Evolutionary conservation across 306 rosid genomes (phyloP).

Genomic region (Prunus armeniaca): DNA sequence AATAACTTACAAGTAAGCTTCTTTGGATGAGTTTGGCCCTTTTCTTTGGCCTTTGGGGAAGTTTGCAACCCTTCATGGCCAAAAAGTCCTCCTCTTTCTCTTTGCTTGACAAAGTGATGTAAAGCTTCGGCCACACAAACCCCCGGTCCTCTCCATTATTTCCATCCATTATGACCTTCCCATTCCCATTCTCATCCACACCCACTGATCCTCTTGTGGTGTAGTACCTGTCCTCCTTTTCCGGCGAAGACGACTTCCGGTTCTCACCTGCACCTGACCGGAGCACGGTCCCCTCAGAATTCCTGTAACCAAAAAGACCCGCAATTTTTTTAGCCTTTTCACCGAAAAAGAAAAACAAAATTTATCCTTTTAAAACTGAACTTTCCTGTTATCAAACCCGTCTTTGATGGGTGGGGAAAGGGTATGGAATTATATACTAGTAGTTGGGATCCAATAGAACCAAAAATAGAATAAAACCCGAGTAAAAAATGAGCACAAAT

Average conservation of each 20-base stretch:
- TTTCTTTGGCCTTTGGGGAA: constrained; percentile 81
- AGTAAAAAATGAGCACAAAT: not conserved
- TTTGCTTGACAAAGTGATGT: constrained; percentile 64
- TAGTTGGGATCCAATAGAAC: not conserved
- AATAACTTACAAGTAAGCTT: constrained; percentile 59
- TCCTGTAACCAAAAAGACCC: constrained; percentile 41
- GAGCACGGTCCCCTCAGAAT: constrained; percentile 47
- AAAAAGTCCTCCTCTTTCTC: constrained; percentile 84
- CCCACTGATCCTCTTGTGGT: constrained; percentile 64
- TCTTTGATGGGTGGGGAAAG: constrained; percentile 13
- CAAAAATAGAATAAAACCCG: not conserved
- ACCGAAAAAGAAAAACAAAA: not conserved
- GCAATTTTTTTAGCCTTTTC: not conserved
- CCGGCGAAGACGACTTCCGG: constrained; percentile 62
- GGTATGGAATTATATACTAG: not conserved
- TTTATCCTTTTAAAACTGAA: constrained; percentile 5
- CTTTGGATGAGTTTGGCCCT: constrained; percentile 75
- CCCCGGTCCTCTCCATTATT: constrained; percentile 53
- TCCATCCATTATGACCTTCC: constrained; percentile 42
- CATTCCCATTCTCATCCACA: constrained; percentile 56
- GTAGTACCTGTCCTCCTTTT: constrained; percentile 74
- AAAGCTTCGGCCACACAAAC: constrained; percentile 68
- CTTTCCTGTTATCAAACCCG: not conserved
- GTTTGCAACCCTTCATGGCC: constrained; percentile 82
- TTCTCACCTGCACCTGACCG: constrained; percentile 39